Evolutionary conservation across 768 basidiomycete genomes (phyloP), one percentile per base, ranked within the genome.

Genomic region (Chalciporus sphaerocephalus): DNA sequence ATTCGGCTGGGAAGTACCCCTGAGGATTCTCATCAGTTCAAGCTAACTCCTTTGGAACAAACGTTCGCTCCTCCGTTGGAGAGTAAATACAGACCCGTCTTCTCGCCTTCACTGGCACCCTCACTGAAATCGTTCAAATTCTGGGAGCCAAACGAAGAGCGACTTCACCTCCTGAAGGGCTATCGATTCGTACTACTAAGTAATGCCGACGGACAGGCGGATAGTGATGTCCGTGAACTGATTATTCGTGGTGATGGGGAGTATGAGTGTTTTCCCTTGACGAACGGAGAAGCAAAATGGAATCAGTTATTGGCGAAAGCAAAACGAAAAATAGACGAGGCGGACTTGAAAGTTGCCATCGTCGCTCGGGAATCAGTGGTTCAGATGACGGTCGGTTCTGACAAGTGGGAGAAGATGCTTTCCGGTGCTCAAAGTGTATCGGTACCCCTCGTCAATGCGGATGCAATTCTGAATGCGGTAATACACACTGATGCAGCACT

Each of bases 61-160:
- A 55, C 62, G 0, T 86, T 80, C 35, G 40, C 39, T 6, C 69
- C 83, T 1, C 85, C 86, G 0, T 52, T 56, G 1, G 65, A 75
- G 35, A 69, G 67, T 52, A 82, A 81, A 59, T 84, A 71, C 59
- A 75, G 77, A 18, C 87, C 87, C 0, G 46, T 59, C 0, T 85
- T 84, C 49, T 72, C 78, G 12, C 66, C 78, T 1, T 61, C 72
- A 3, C 67, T 88, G 2, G 59, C 73, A 1, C 48, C 74, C 0
- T 48, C 69, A 3, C 68, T 82, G 30, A 81, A 81, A 58, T 67
- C 64, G 0, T 68, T 75, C 57, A 74, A 70, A 21, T 65, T 77
- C 2, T 88, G 87, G 87, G 78, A 82, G 46, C 81, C 81, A 0
- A 82, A 81, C 42, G 81, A 85, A 56, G 79, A 72, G 44, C 72